Evolutionary conservation across 192 early-diverging fungal genomes (phyloP).

Genomic region (Coemansia sp.): DNA sequence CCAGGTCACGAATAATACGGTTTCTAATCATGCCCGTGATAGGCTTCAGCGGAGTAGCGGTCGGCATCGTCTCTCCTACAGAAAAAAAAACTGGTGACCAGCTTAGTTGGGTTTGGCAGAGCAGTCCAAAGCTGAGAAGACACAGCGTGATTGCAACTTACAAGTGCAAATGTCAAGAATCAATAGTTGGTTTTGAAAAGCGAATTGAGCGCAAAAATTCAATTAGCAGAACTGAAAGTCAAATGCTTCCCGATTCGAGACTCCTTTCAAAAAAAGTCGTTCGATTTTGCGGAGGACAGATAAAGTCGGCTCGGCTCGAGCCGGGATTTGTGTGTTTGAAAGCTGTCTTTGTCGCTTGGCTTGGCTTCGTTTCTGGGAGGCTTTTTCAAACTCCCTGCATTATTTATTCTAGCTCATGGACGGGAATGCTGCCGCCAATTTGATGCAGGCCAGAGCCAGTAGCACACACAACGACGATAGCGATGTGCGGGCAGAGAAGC

Average conservation of each 20-base stretch:
- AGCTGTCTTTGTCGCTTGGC: no score
- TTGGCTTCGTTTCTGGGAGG: background rate
- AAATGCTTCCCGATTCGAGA: background rate
- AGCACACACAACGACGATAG: background rate
- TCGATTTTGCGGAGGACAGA: background rate
- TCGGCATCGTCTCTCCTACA: slow-evolving; percentile 34
- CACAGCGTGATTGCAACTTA: background rate
- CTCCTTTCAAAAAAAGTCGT: background rate
- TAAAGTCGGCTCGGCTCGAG: background rate
- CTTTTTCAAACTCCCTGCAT: background rate
- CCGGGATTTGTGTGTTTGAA: no score
- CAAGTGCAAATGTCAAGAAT: background rate
- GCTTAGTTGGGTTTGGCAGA: background rate
- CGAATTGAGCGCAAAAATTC: background rate
- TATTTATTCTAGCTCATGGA: background rate
- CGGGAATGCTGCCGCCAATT: background rate
- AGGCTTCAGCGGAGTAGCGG: slow-evolving; percentile 54
- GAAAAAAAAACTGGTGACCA: background rate
- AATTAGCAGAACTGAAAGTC: background rate
- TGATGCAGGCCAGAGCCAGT: background rate
- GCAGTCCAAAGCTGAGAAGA: background rate
- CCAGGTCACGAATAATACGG: slow-evolving; percentile 49
- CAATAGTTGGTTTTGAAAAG: background rate
- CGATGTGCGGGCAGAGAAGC: slow-evolving; percentile 23
- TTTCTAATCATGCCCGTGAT: slow-evolving; percentile 47